phyloP scores from a whole-genome alignment of 2,329 filamentous ascomycete genomes.

The Pseudocercospora eumusae region DNA sequence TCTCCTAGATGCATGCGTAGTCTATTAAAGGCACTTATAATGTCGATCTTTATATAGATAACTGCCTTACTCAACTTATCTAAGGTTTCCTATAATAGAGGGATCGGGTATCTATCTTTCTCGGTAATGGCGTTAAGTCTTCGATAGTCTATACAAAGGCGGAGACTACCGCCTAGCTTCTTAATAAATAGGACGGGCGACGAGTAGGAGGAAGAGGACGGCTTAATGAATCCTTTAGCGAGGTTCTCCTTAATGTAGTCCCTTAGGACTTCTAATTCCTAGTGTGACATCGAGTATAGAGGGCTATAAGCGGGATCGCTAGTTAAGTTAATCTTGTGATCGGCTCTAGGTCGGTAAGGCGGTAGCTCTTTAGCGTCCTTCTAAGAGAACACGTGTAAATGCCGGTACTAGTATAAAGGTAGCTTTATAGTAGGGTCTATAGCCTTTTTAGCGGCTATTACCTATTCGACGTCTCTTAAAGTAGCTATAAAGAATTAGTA shows the following conservation, averaged over 20 bases:
- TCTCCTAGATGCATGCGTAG: slow-evolving; percentile 31
- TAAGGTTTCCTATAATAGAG: no score
- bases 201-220: no score
- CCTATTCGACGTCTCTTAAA: no score
- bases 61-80: slow-evolving; percentile 24
- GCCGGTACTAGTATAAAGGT: not conserved
- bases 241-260: no score
- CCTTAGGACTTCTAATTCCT: no score
- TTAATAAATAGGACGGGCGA: no score
- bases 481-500: not conserved
- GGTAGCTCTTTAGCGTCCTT: not conserved
- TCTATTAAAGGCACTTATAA: slow-evolving; percentile 32
- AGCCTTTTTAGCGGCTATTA: no score
- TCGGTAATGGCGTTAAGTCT: slow-evolving; percentile 37
- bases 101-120: slow-evolving; percentile 38
- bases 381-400: not conserved
- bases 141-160: slow-evolving; percentile 38
- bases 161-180: no score
- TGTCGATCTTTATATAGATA: no score
- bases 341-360: not conserved
- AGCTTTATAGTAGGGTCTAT: not conserved
- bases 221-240: no score
- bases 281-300: no score
- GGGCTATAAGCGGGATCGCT: no score
- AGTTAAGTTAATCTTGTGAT: not conserved